Conservation (phyloP, 2,329 filamentous ascomycete species). For the Apiospora aurea region DNA sequence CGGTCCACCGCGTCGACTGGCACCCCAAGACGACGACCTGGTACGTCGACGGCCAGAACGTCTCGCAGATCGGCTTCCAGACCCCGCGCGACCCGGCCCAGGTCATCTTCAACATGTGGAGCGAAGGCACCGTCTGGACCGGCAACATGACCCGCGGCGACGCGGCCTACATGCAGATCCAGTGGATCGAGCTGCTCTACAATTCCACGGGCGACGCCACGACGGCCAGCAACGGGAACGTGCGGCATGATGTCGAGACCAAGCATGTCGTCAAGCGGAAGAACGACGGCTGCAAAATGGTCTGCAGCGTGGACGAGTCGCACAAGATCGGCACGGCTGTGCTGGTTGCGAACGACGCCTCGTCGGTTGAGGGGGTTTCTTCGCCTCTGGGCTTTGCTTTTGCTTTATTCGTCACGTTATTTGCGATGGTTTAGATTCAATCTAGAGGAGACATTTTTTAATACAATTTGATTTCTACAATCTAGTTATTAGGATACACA, state of each 20-base stretch:
- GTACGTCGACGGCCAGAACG: conserved; percentile 60
- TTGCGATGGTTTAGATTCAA: neutral
- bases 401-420: neutral
- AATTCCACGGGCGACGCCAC: conserved; percentile 46
- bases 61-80: conserved; percentile 60
- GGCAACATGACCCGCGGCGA: conserved; percentile 61
- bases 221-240: conserved; percentile 25
- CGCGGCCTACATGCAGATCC: conserved; percentile 63
- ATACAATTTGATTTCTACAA: neutral
- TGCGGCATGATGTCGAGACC: neutral
- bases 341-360: conserved; percentile 28
- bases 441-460: neutral
- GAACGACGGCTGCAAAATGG: conserved; percentile 35
- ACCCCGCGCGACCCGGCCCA: conserved; percentile 58
- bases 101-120: conserved; percentile 67
- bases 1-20: conserved; percentile 68
- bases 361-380: neutral
- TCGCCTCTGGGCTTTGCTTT: neutral
- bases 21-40: conserved; percentile 59
- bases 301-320: conserved; percentile 45
- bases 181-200: conserved; percentile 69
- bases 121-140: conserved; percentile 65
- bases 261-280: neutral
- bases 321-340: conserved; percentile 45
- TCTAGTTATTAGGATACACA: neutral